phyloP scores from a whole-genome alignment of 768 basidiomycete genomes.

The Trametes cubensis region DNA sequence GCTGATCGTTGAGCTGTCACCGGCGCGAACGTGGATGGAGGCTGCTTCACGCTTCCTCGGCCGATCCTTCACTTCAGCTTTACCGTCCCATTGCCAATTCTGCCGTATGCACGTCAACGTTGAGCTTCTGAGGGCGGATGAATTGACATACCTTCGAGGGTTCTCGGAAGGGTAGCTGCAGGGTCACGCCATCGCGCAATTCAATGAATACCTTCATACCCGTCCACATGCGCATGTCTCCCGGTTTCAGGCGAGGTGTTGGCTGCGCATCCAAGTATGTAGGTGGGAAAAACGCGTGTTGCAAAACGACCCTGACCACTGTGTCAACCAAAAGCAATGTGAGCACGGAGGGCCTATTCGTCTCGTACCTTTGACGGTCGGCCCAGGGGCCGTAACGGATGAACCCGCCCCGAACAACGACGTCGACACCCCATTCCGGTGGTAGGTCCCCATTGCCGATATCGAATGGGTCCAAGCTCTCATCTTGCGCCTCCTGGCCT shows the following conservation, averaged over 20 bases:
- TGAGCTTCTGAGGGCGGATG: not conserved
- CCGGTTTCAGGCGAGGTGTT: conserved; percentile 63
- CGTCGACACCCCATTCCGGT: conserved; percentile 93
- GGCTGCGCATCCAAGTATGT: conserved; percentile 66
- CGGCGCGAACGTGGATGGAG: conserved; percentile 72
- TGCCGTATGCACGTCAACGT: conserved; percentile 31
- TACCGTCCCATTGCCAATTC: conserved; percentile 94
- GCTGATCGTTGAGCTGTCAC: conserved; percentile 82
- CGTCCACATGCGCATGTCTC: conserved; percentile 84
- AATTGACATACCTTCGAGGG: conserved; percentile 67
- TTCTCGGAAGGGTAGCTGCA: conserved; percentile 91
- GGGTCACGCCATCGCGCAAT: conserved; percentile 71
- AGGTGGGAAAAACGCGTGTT: conserved; percentile 81
- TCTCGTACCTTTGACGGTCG: conserved; percentile 80
- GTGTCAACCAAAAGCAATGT: not conserved
- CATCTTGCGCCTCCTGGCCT: conserved; percentile 32
- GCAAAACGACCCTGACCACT: conserved; percentile 63
- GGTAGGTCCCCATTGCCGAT: conserved; percentile 85
- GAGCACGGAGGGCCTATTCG: conserved; percentile 7
- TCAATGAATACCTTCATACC: conserved; percentile 80
- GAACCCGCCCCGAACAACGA: conserved; percentile 74
- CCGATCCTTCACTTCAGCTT: conserved; percentile 47
- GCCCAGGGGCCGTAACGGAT: conserved; percentile 95
- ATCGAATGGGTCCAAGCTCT: conserved; percentile 54
- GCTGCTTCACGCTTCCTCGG: conserved; percentile 65